A percentile compares a stretch with the other conserved stretches of the same genome.
These are phyloP conservation scores for Lactarius vividus DNA, from an alignment of 768 basidiomycete species.

Conservation along the genomic window DNA sequence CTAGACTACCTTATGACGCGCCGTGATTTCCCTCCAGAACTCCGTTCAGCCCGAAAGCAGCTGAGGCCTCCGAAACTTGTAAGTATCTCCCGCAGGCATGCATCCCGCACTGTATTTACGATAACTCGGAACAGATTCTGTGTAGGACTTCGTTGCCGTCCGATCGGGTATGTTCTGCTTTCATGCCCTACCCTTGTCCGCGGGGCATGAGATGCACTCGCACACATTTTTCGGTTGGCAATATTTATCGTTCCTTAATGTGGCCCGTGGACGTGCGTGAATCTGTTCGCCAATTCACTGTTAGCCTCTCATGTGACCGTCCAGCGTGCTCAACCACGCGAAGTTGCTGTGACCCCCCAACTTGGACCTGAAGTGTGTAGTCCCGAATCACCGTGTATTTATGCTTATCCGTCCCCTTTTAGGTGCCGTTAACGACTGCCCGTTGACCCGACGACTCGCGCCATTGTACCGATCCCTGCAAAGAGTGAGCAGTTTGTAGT, in stretches of 20 bases:
- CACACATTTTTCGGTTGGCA: neutral
- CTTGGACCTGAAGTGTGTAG: neutral
- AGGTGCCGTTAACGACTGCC: neutral
- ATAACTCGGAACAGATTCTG: neutral
- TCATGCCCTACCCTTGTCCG: neutral
- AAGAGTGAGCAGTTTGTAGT: neutral
- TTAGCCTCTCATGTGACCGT: neutral
- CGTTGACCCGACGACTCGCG: neutral
- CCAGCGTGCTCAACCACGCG: neutral
- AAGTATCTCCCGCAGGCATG: neutral
- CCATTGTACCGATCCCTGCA: neutral
- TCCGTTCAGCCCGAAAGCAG: neutral
- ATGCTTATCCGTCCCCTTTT: neutral
- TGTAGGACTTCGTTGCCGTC: neutral
- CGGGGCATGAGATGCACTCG: neutral
- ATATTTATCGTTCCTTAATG: constrained; percentile 2
- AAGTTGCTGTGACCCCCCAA: neutral
- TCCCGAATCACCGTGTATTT: neutral
- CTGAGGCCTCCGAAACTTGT: neutral
- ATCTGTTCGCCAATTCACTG: neutral
- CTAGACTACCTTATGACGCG: neutral
- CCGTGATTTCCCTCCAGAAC: neutral
- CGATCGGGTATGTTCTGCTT: constrained; percentile 4
- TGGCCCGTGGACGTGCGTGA: neutral
- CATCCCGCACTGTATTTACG: neutral